Evolutionary conservation across 208 protist species (phyloP).

Genomic region (Trypanosoma scelopori): DNA sequence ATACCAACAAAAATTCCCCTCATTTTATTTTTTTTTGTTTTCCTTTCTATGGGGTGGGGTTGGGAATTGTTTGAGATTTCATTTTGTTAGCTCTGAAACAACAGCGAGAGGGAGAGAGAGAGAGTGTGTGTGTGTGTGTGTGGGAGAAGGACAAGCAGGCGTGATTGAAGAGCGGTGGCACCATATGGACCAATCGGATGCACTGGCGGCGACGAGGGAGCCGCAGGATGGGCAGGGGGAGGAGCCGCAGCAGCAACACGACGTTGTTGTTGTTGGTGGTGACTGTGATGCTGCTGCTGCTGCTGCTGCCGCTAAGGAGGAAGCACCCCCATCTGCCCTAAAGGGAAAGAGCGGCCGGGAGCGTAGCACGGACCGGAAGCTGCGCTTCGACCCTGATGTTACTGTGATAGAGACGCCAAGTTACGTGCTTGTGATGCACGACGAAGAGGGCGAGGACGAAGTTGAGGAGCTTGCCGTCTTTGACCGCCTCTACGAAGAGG

Average conservation of each 20-base stretch:
- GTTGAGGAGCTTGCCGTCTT: conserved; percentile 23
- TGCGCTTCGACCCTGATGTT: conserved; percentile 19
- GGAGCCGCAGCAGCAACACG: not conserved
- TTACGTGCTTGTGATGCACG: conserved; percentile 25
- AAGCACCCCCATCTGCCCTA: conserved; percentile 6
- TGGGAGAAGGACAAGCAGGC: too few relatives aligned
- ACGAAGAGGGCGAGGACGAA: conserved; percentile 22
- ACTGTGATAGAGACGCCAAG: conserved; percentile 28
- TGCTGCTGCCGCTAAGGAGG: not conserved
- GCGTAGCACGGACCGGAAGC: conserved; percentile 17
- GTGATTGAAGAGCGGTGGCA: too few relatives aligned
- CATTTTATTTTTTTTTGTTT: too few relatives aligned
- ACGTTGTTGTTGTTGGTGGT: not conserved
- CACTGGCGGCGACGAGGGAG: too few relatives aligned
- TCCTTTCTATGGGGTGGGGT: too few relatives aligned
- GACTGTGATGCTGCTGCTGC: not conserved
- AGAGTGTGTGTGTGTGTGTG: too few relatives aligned
- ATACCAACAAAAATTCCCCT: too few relatives aligned
- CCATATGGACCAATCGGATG: too few relatives aligned
- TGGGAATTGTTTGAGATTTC: too few relatives aligned
- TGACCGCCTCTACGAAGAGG: conserved; percentile 42
- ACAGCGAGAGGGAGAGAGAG: too few relatives aligned
- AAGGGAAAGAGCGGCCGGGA: conserved; percentile 25
- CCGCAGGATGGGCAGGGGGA: too few relatives aligned
- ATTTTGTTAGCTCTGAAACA: too few relatives aligned